Conservation (phyloP, 176 grass and related monocot genomes). For the Oryza coarctata region DNA sequence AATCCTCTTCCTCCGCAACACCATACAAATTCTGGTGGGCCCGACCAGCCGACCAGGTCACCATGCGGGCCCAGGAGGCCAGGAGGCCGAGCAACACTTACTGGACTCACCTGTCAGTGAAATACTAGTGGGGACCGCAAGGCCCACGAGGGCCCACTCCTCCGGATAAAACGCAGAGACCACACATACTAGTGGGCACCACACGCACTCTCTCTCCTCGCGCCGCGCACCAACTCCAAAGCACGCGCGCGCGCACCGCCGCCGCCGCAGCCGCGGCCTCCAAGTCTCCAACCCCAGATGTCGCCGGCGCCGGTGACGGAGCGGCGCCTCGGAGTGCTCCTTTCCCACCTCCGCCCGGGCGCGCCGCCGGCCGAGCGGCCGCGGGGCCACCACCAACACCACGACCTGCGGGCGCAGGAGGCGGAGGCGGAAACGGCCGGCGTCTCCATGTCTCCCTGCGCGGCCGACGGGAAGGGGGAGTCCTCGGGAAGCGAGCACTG, state of each 20-base stretch:
- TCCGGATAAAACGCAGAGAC: conserved; percentile 40
- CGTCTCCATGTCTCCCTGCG: conserved; percentile 29
- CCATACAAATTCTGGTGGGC: neutral
- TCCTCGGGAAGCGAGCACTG: conserved; percentile 25
- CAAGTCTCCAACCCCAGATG: no score
- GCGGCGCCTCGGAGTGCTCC: conserved; percentile 56
- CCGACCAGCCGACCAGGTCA: no score
- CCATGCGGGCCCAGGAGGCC: no score
- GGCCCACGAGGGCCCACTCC: neutral
- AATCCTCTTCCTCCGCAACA: neutral
- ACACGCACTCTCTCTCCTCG: neutral
- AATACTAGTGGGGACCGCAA: no score
- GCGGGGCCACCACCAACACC: neutral
- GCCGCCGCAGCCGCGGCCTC: neutral
- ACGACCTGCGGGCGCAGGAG: neutral
- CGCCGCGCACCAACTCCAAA: conserved; percentile 35
- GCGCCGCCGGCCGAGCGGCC: neutral
- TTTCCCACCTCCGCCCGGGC: conserved; percentile 50
- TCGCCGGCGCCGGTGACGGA: neutral
- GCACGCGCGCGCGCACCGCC: neutral
- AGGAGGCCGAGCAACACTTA: neutral
- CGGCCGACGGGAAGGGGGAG: neutral
- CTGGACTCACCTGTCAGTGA: neutral
- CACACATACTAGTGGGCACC: conserved; percentile 12
- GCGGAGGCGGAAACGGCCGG: neutral